These are phyloP conservation scores for Phytophthora idaei DNA, from an alignment of 352 stramenopile genomes.

Conservation along the genomic window DNA sequence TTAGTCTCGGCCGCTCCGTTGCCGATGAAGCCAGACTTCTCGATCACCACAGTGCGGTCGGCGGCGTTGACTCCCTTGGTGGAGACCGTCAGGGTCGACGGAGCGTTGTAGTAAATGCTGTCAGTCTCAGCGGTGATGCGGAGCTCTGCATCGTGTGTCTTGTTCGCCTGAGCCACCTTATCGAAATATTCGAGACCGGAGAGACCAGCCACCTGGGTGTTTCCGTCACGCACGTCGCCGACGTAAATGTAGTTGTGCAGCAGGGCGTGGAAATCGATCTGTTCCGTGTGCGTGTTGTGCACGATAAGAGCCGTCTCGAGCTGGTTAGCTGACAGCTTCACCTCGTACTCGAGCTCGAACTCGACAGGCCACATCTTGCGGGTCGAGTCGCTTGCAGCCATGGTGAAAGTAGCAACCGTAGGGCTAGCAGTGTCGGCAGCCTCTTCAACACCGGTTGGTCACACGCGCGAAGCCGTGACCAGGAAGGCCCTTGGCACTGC, in stretches of 20 bases:
- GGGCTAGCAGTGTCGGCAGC: slow-evolving; percentile 11
- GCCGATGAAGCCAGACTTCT: slow-evolving; percentile 63
- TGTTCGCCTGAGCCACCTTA: slow-evolving; percentile 77
- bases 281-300: slow-evolving; percentile 79
- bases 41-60: slow-evolving; percentile 61
- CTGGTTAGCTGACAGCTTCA: slow-evolving; percentile 56
- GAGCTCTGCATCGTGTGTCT: slow-evolving; percentile 60
- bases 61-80: slow-evolving; percentile 45
- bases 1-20: slow-evolving; percentile 16
- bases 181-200: slow-evolving; percentile 80
- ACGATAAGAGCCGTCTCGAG: slow-evolving; percentile 79
- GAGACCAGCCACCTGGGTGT: slow-evolving; percentile 80
- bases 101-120: slow-evolving; percentile 82
- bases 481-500: slow-evolving; percentile 47
- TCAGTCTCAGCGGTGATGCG: slow-evolving; percentile 84
- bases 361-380: slow-evolving; percentile 54
- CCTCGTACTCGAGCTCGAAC: slow-evolving; percentile 66
- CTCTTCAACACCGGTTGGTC: slow-evolving; percentile 19
- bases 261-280: slow-evolving; percentile 93
- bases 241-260: slow-evolving; percentile 94
- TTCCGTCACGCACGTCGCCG: slow-evolving; percentile 64
- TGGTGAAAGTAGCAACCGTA: slow-evolving; percentile 37
- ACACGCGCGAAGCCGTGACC: slow-evolving; percentile 89
- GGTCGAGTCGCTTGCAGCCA: slow-evolving; percentile 34
- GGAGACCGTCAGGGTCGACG: slow-evolving; percentile 54